Evolutionary conservation across 345 rosid species (phyloP), one percentile per base, ranked within the genome.

Genomic region (Pugionium cornutum): DNA sequence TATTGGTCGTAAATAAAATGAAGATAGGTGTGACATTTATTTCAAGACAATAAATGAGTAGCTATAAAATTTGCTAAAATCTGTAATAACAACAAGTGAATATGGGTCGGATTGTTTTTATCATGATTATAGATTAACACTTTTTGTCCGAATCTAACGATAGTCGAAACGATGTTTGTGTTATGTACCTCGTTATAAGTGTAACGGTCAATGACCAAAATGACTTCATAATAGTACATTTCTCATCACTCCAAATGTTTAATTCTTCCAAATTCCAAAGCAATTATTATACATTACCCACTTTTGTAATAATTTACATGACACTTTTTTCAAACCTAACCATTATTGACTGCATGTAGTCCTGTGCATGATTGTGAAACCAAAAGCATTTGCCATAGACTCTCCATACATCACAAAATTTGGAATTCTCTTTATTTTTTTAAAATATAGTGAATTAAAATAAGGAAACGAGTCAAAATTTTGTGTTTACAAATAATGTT

Each of bases 81-180:
- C 46, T 60, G 77, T 67, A 60, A 66, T 67, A 74, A 53, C 33
- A 67, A 60, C 53, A 61, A 54, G 47, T 31, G 30, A 59, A 66
- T 35, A 66, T 37, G 62, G 71, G 68, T 61, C 48, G 68, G 68
- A 36, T 28, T 27, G 42, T 41, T 54, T 18, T 61, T 60, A 61
- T 62, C 73, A 74, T 74, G 68, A 67, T 74, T 62, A 67, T 67
- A 74, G 73, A 74, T 47, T 65, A 74, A 54, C 77, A 68, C 74
- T 68, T 74, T 67, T 60, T 67, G 77, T 67, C 77, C 77, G 73
- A 74, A 74, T 68, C 74, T 67, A 74, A 55, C 74, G 64, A 74
- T 55, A 62, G 47, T 62, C 68, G 73, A 74, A 62, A 67, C 69
- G 73, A 67, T 74, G 77, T 74, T 67, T 62, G 69, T 28, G 18